Evolutionary conservation across 345 rosid species (phyloP).

Genomic region (Tarenaya hassleriana): DNA sequence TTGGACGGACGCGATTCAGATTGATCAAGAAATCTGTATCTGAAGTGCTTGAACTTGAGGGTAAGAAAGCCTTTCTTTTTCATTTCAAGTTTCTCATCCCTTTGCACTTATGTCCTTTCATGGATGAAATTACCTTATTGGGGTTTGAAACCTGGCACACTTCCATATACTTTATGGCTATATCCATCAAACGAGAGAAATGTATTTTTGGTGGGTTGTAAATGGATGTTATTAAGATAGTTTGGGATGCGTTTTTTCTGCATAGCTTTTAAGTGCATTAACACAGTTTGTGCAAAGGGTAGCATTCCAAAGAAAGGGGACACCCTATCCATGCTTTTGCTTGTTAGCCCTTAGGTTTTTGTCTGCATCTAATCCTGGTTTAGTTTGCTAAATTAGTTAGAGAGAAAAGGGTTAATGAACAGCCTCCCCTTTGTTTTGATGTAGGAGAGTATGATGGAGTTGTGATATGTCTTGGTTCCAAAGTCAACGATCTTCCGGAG

Average conservation of each 20-base stretch:
- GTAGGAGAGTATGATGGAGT: slow-evolving; percentile 72
- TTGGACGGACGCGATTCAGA: slow-evolving; percentile 38
- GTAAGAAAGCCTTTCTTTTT: slow-evolving; percentile 27
- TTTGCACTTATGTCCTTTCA: slow-evolving; percentile 4
- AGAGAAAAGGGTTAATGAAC: slow-evolving; percentile 5
- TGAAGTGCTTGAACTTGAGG: slow-evolving; percentile 57
- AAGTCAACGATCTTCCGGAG: slow-evolving; percentile 59
- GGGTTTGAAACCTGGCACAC: slow-evolving; percentile 5
- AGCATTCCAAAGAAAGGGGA: neutral
- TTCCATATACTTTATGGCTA: slow-evolving; percentile 5
- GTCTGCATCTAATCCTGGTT: neutral
- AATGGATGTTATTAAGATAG: slow-evolving; percentile 1
- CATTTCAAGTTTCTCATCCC: slow-evolving; percentile 7
- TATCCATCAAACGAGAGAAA: slow-evolving; percentile 1
- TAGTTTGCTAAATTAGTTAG: neutral
- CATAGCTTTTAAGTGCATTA: neutral
- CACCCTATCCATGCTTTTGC: neutral
- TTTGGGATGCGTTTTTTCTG: neutral
- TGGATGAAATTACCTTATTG: slow-evolving; percentile 5
- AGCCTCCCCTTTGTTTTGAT: neutral
- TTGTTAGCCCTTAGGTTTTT: neutral
- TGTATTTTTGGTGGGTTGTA: neutral
- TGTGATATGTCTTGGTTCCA: slow-evolving; percentile 76
- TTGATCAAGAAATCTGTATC: slow-evolving; percentile 48
- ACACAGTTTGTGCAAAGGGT: neutral